Conservation (phyloP, 2,329 filamentous ascomycete species). For the Aspergillus caelatus region DNA sequence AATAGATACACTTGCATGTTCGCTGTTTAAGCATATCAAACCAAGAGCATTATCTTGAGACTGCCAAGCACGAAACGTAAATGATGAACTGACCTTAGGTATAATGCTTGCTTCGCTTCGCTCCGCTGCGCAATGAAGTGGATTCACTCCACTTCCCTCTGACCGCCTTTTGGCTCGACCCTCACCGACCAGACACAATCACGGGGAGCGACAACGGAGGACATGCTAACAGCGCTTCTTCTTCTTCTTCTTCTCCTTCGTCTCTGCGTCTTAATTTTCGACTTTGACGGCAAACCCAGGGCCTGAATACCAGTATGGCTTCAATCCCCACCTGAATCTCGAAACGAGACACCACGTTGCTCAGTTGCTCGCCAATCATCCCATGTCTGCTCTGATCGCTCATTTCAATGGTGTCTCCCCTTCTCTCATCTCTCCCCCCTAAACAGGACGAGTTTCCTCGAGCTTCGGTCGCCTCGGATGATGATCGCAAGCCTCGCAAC, state of each 20-base stretch:
- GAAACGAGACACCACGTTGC: neutral
- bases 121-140: too few relatives aligned
- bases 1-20: neutral
- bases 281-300: neutral
- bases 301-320: neutral
- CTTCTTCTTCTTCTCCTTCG: too few relatives aligned
- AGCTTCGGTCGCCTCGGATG: neutral
- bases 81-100: too few relatives aligned
- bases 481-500: neutral
- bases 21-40: neutral
- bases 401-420: conserved; percentile 10
- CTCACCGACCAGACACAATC: neutral
- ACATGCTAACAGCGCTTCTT: neutral
- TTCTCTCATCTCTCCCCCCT: neutral
- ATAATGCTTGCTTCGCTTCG: too few relatives aligned
- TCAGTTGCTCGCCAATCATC: neutral
- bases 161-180: conserved; percentile 5
- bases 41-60: neutral
- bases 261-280: neutral
- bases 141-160: neutral
- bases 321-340: neutral
- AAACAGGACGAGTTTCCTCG: neutral
- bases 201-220: neutral
- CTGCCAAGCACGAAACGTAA: neutral
- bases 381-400: neutral